Percentiles rank a stretch among this genome's conserved stretches.
phyloP scores from a whole-genome alignment of 2,329 filamentous ascomycete genomes.

The Fusarium poae region DNA sequence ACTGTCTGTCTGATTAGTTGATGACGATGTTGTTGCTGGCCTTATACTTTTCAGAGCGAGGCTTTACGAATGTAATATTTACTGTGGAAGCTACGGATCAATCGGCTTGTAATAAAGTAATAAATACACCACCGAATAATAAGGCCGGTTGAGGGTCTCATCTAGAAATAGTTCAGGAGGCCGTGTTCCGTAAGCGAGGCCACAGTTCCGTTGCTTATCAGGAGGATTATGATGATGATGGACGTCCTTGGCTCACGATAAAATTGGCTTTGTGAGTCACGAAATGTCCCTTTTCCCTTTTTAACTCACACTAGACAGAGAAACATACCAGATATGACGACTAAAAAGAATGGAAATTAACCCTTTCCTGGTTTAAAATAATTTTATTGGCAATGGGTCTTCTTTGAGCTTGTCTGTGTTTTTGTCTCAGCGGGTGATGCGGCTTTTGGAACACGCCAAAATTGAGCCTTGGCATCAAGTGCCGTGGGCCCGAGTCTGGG shows the following conservation, averaged over 20 bases:
- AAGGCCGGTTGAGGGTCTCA: slow-evolving; percentile 19
- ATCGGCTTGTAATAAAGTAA: neutral
- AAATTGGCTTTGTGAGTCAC: slow-evolving; percentile 6
- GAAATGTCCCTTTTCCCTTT: neutral
- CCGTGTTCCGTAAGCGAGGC: slow-evolving; percentile 23
- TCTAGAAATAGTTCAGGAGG: slow-evolving; percentile 36
- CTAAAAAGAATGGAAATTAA: neutral
- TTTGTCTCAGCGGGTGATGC: slow-evolving; percentile 46
- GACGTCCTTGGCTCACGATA: slow-evolving; percentile 26
- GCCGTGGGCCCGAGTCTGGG: slow-evolving; percentile 50
- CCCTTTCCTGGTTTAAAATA: neutral
- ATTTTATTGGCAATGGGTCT: slow-evolving; percentile 1
- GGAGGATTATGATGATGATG: slow-evolving; percentile 26
- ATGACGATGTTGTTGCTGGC: neutral
- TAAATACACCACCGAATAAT: slow-evolving; percentile 17
- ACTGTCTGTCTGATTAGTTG: neutral
- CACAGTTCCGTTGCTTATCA: slow-evolving; percentile 17
- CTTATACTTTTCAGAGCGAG: neutral
- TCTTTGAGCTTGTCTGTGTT: slow-evolving; percentile 18
- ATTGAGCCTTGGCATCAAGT: slow-evolving; percentile 48
- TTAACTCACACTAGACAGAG: neutral
- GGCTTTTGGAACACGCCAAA: slow-evolving; percentile 44
- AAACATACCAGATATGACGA: slow-evolving; percentile 5
- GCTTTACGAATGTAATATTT: neutral
- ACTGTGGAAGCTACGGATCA: neutral